phyloP scores from a whole-genome alignment of 1,284 basidiomycete genomes.

The Papiliotrema laurentii region DNA sequence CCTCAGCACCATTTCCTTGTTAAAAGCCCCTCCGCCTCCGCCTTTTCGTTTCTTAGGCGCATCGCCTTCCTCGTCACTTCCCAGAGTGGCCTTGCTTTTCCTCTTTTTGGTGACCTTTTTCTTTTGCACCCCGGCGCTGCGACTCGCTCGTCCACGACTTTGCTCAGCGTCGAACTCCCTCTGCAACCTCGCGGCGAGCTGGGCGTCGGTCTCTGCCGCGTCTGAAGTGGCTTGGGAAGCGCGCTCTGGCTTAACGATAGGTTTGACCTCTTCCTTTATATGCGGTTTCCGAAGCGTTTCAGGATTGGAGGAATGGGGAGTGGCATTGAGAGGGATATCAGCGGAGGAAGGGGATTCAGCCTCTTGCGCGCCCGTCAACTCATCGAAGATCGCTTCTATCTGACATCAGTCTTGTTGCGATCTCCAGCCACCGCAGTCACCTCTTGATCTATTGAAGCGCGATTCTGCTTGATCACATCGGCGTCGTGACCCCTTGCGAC shows the following conservation, averaged over 20 bases:
- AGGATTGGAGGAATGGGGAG: slow-evolving; percentile 5
- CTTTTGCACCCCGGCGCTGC: slow-evolving; percentile 11
- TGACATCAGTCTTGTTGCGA: slow-evolving; percentile 4
- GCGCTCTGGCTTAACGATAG: not conserved
- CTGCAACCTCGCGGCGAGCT: slow-evolving; percentile 30
- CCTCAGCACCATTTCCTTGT: slow-evolving; percentile 47
- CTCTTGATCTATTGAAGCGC: slow-evolving; percentile 38
- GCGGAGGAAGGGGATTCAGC: slow-evolving; percentile 13
- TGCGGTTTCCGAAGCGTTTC: slow-evolving; percentile 9
- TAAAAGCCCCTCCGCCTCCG: slow-evolving; percentile 44
- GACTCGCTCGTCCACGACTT: slow-evolving; percentile 17
- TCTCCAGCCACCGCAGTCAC: slow-evolving; percentile 18
- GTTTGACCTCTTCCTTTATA: slow-evolving; percentile 16
- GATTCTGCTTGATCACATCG: slow-evolving; percentile 34
- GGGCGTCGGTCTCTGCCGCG: slow-evolving; percentile 21
- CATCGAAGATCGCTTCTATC: slow-evolving; percentile 40
- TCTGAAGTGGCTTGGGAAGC: not conserved
- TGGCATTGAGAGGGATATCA: slow-evolving; percentile 12
- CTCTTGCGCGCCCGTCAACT: slow-evolving; percentile 14
- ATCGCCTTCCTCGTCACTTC: slow-evolving; percentile 25
- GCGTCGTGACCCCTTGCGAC: slow-evolving; percentile 36
- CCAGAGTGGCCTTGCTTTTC: slow-evolving; percentile 28
- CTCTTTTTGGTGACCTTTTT: slow-evolving; percentile 28
- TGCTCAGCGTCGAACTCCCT: slow-evolving; percentile 24
- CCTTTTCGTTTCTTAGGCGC: slow-evolving; percentile 21